A percentile compares a stretch with the other conserved stretches of the same genome.
phyloP scores from a whole-genome alignment of 139 green algal species.

The Pseudopediastrum boryanum region DNA sequence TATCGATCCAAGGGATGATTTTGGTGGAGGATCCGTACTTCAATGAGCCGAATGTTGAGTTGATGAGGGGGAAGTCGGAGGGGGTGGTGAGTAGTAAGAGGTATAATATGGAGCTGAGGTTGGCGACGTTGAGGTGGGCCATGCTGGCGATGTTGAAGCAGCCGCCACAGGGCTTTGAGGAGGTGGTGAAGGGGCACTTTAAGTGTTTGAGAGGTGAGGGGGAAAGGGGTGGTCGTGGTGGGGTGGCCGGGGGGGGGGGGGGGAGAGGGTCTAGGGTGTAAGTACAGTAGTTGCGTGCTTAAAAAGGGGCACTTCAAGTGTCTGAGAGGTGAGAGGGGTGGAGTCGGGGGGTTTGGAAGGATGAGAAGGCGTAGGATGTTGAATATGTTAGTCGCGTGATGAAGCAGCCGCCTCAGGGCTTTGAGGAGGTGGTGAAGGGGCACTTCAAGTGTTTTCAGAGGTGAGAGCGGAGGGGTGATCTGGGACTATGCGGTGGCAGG shows the following conservation, averaged over 20 bases:
- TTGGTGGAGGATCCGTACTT: constrained; percentile 55
- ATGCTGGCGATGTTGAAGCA: constrained; percentile 71
- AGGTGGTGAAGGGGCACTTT: constrained; percentile 41
- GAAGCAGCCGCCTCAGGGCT: constrained; percentile 60
- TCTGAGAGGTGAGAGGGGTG: too few relatives aligned
- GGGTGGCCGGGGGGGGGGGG: too few relatives aligned
- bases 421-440: constrained; percentile 54
- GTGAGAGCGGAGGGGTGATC: too few relatives aligned
- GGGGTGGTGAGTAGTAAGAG: constrained; percentile 43
- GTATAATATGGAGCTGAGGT: constrained; percentile 40
- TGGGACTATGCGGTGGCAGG: too few relatives aligned
- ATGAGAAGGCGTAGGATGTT: too few relatives aligned
- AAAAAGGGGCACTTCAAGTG: too few relatives aligned
- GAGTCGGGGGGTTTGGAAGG: too few relatives aligned
- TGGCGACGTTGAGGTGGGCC: constrained; percentile 70
- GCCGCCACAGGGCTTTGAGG: constrained; percentile 71
- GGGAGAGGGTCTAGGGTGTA: too few relatives aligned
- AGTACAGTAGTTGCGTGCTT: too few relatives aligned
- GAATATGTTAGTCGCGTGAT: too few relatives aligned
- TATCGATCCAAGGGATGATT: constrained; percentile 77
- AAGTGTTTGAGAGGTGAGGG: too few relatives aligned
- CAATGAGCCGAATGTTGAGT: constrained; percentile 67
- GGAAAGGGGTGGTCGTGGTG: too few relatives aligned
- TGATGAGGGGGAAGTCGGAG: constrained; percentile 56
- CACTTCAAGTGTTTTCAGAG: constrained; percentile 45